Evolutionary conservation across 164 flowering plant species (phyloP), one percentile per base, ranked within the genome.

Genomic region (Hamamelis virginiana): DNA sequence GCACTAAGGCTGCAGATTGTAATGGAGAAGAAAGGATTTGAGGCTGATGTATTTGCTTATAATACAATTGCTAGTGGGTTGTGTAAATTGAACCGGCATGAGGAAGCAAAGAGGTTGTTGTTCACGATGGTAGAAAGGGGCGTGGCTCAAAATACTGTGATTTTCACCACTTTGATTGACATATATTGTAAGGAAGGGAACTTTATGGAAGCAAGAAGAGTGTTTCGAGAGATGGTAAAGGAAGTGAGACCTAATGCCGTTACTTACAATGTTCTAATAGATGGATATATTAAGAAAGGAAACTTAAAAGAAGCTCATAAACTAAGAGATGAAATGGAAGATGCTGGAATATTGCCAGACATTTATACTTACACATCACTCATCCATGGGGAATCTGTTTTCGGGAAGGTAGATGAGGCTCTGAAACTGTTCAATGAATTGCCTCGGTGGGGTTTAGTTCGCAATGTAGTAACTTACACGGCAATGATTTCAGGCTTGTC

Each of bases 131-230:
- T 33, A 46, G 80, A 78, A 26, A 76, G 57, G 25, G 82, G 80
- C 5, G 63, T 78, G 52, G 38, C 52, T 57, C 82, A 66, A 9
- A 78, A 78, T 41, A 51, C 62, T 4, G 81, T 88, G 46, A 81
- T 73, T 64, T 84, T 77, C 67, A 88, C 92, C 10, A 81, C 88
- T 45, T 75, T 89, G 76, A 78, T 93, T 64, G 84, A 83, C 71
- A 85, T 89, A 59, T 75, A 80, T 71, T 84, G 90, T 78, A 91
- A 89, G 75, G 86, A 87, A 75, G 91, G 97, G 44, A 65, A 93
- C 75, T 48, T 91, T 19, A 76, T 52, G 14, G 97, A 82, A 72
- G 98, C 94, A 4, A 82, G 72, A 56, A 78, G 84, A 68, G 59
- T 84, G 1, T 66, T 93, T 27, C 67, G 27, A 3, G 87, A 88